These are phyloP conservation scores for Aspergillus persii DNA, from an alignment of 2,329 filamentous ascomycete genomes.

Conservation along the genomic window DNA sequence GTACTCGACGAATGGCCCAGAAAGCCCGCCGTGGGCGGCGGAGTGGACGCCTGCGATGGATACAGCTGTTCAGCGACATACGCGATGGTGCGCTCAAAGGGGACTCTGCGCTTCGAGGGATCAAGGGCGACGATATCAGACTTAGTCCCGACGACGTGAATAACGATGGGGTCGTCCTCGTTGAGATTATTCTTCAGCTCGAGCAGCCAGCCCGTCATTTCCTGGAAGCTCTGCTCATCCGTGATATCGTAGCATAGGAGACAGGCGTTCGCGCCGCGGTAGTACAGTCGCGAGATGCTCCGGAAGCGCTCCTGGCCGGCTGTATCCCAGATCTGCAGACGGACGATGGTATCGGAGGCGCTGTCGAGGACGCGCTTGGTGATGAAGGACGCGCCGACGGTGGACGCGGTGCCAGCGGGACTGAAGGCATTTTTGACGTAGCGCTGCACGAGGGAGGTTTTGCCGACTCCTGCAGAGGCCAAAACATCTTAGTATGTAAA, in stretches of 20 bases:
- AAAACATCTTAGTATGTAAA: not conserved
- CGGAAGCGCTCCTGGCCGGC: constrained; percentile 94
- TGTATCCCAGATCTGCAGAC: constrained; percentile 96
- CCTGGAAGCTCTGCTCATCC: constrained; percentile 76
- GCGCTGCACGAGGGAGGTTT: constrained; percentile 52
- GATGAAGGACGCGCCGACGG: constrained; percentile 77
- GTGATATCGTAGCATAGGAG: constrained; percentile 95
- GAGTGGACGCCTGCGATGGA: constrained; percentile 65
- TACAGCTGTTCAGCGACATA: constrained; percentile 92
- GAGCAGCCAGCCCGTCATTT: constrained; percentile 88
- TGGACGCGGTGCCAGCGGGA: constrained; percentile 53
- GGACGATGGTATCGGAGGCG: constrained; percentile 80
- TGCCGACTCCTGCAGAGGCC: constrained; percentile 45
- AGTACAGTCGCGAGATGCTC: constrained; percentile 92
- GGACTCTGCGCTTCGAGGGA: constrained; percentile 74
- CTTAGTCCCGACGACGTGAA: constrained; percentile 95
- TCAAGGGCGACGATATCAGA: constrained; percentile 86
- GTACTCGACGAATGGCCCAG: constrained; percentile 15
- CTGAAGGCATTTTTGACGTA: constrained; percentile 48
- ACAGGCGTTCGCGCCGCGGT: constrained; percentile 89
- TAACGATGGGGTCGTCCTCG: constrained; percentile 67
- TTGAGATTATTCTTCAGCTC: constrained; percentile 77
- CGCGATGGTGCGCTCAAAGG: constrained; percentile 92
- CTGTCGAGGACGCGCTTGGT: constrained; percentile 78
- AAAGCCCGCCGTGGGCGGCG: constrained; percentile 61